These are phyloP conservation scores for Alternaria brassicae DNA, from an alignment of 2,329 filamentous ascomycete species.

Conservation along the genomic window DNA sequence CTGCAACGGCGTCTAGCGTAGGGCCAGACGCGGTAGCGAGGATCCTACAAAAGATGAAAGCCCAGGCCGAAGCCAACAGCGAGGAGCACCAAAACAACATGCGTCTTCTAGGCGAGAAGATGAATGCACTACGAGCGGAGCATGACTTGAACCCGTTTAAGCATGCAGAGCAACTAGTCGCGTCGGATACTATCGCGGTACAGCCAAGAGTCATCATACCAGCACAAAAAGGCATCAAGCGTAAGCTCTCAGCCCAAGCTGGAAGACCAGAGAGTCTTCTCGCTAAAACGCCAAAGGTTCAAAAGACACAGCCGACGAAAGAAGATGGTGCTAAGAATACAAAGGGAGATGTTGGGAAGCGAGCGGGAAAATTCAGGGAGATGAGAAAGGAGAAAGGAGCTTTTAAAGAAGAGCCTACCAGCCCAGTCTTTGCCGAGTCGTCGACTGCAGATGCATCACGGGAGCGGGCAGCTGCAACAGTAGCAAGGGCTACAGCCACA, in stretches of 20 bases:
- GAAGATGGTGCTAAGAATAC: not conserved
- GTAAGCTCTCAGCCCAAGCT: not conserved
- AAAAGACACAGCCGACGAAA: not conserved
- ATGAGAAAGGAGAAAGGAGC: not conserved
- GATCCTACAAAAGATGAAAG: constrained; percentile 2
- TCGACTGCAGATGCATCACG: constrained; percentile 3
- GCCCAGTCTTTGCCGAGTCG: constrained; percentile 6
- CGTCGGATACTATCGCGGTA: not conserved
- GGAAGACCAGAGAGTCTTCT: not conserved
- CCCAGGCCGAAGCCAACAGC: not conserved
- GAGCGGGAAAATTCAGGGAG: not conserved
- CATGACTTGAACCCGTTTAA: not conserved
- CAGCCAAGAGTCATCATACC: not conserved
- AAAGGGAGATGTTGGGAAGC: not conserved
- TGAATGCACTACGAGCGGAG: not conserved
- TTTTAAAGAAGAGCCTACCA: not conserved
- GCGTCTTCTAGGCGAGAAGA: not conserved
- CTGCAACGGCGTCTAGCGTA: not conserved
- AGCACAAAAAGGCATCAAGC: not conserved
- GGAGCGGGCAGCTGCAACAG: not conserved
- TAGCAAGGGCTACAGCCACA: not conserved
- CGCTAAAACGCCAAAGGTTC: not conserved
- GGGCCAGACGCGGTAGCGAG: not conserved
- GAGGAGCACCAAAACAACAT: not conserved
- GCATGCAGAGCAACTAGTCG: not conserved